Conservation (phyloP, 768 basidiomycete species). For the Mycena capillaripes region DNA sequence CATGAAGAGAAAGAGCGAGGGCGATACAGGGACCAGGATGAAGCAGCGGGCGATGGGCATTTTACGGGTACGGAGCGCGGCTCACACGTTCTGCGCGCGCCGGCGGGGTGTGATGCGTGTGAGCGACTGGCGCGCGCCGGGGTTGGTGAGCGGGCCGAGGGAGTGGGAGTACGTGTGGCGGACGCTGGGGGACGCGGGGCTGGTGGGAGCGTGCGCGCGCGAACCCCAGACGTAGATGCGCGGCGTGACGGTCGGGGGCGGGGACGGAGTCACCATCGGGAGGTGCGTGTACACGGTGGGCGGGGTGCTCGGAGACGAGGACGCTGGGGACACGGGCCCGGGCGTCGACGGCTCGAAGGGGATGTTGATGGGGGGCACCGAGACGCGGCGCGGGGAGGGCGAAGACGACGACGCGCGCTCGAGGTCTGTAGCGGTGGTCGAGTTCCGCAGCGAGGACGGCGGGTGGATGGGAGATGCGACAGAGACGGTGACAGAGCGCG, state of each 20-base stretch:
- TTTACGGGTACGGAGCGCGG: background rate
- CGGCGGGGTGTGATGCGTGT: conserved; percentile 64
- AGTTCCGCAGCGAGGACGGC: conserved; percentile 38
- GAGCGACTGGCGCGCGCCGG: conserved; percentile 70
- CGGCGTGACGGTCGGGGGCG: conserved; percentile 69
- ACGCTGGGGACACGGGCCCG: conserved; percentile 20
- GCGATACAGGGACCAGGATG: background rate
- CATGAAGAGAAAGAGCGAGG: background rate
- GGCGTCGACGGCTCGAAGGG: conserved; percentile 17
- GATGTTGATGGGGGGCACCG: conserved; percentile 29
- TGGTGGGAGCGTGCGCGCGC: conserved; percentile 40
- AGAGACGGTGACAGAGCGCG: conserved; percentile 35
- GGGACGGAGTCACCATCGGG: conserved; percentile 60
- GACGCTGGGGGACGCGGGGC: conserved; percentile 51
- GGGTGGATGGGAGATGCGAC: conserved; percentile 33
- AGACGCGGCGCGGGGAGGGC: conserved; percentile 12
- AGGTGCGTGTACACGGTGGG: conserved; percentile 41
- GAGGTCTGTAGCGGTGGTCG: conserved; percentile 39
- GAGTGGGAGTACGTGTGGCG: conserved; percentile 46
- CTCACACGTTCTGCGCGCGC: conserved; percentile 58
- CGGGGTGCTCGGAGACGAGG: conserved; percentile 41
- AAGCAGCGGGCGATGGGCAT: background rate
- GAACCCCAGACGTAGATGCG: conserved; percentile 68
- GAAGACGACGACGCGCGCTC: conserved; percentile 12
- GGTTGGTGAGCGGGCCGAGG: conserved; percentile 69